Evolutionary conservation across 2,329 filamentous ascomycete genomes (phyloP), one percentile per base, ranked within the genome.

Genomic region (Emmonsiellopsis sp.): DNA sequence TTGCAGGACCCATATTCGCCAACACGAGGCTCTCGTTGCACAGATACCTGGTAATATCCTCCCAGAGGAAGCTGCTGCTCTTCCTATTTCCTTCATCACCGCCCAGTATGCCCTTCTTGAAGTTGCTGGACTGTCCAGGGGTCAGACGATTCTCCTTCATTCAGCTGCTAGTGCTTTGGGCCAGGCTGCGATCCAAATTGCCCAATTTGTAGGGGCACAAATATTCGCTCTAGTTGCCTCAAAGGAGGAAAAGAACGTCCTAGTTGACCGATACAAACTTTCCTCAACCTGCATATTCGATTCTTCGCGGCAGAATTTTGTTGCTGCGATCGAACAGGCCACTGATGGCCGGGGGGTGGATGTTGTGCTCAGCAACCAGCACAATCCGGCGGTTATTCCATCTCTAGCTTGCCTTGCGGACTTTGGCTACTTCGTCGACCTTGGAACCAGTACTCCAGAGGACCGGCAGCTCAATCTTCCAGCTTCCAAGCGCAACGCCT

Each of bases 151-250:
- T 2, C 54, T 62, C 8, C 57, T 62, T 16, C 60, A 62, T 16
- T 48, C 50, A 1, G 60, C 52, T 2, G 50, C 61, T 38, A 60
- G 61, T 20, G 61, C 59, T 6, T 16, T 60, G n/a, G 61, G 61
- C 13, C 61, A 63, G 47, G 61, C 61, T 2, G 51, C 54, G 31
- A 56, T 63, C 41, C 46, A 53, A 15, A 43, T 63, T 1, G 58
- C 60, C 10, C 54, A 59, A 41, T 31, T 52, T 42, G n/a, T 59
- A 0, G 58, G 55, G 2, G 58, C 59, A 13, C 47, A 58, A 15
- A 51, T 62, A 15, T 61, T 55, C 44, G 60, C 53, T 8, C 59
- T 59, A 5, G 57, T 57, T 4, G 54, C 55, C 1, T 50, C 55
- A 1, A 10, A 45, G 8, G 54, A 51, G 0, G 61, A 63, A 46